Base-by-base conservation (phyloP, 805 yeast species). In the Yamadazyma laniorum region DNA sequence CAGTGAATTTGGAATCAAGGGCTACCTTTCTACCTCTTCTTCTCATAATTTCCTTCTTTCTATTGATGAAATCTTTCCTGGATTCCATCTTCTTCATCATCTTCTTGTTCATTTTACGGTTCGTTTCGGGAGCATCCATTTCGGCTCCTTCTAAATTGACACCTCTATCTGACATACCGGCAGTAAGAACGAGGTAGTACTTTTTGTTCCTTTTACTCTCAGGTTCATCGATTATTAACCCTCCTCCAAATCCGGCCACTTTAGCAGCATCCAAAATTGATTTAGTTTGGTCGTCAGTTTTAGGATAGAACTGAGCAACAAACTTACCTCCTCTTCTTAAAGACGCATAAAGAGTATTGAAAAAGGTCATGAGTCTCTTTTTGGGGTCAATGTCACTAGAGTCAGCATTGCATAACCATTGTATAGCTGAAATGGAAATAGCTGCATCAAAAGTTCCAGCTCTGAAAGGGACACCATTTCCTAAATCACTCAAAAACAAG, bases 361-460 rank as follows among this genome's bases (percentile, higher is more conserved):
- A 93, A 55, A 93, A 93, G 32, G 85, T 68, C 63, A 82, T 67
- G 38, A 88, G 63, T 60, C 99, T 78, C 53, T 74, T 75, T 56
- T 83, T 82, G 16, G 99, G 99, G 55, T 90, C 95, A 37, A 80
- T 82, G 27, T 73, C 70, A 3, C 87, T 63, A 5, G 87, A 74
- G 59, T 93, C 99, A 2, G 98, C 98, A 59, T 93, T 93, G 68
- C 97, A 90, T 29, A 93, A 75, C 99, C 99, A 93, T 61, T 93
- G 99, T 35, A 93, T 89, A 9, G 95, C 99, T 25, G 95, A 84
- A 45, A 93, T 88, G 18, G 95, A 83, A 22, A 93, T 86, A 1
- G 95, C 98, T 1, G 97, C 97, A 61, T 93, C 99, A 59, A 91
- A 93, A 0, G 95, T 74, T 35, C 99, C 99, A 2, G 98, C 87